These are phyloP conservation scores for Oryza meyeriana DNA, from an alignment of 176 grass and related monocot genomes.

Conservation along the genomic window DNA sequence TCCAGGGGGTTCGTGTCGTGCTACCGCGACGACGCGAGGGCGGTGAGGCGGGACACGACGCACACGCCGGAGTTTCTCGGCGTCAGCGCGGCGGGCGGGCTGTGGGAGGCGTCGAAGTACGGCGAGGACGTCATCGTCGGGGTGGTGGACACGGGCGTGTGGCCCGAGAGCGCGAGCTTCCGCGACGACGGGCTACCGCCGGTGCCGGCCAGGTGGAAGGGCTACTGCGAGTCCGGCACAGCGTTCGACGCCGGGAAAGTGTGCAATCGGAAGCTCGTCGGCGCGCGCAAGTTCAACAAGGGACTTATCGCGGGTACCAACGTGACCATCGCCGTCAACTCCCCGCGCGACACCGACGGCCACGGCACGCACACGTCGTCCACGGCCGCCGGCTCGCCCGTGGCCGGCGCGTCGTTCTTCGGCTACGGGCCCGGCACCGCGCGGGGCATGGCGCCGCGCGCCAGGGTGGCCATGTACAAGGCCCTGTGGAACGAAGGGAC, in stretches of 20 bases:
- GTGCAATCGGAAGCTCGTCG: conserved; percentile 87
- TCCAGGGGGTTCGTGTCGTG: conserved; percentile 62
- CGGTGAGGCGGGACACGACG: conserved; percentile 62
- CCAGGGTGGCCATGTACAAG: conserved; percentile 80
- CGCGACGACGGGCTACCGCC: conserved; percentile 47
- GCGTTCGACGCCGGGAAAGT: conserved; percentile 45
- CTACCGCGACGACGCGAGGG: conserved; percentile 51
- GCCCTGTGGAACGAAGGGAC: conserved; percentile 49
- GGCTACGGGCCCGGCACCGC: conserved; percentile 54
- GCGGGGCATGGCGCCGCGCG: conserved; percentile 65
- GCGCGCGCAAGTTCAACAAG: conserved; percentile 68
- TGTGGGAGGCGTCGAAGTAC: conserved; percentile 47
- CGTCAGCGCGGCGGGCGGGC: not conserved
- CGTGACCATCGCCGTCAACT: conserved; percentile 47
- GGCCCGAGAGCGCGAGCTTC: conserved; percentile 90
- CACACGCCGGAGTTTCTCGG: conserved; percentile 77
- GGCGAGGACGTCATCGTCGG: conserved; percentile 78
- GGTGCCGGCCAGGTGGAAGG: conserved; percentile 60
- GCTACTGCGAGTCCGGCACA: conserved; percentile 53
- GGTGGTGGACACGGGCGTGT: conserved; percentile 65
- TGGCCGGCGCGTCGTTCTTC: conserved; percentile 44
- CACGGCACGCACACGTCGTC: conserved; percentile 94
- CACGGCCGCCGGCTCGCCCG: conserved; percentile 52
- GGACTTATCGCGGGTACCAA: conserved; percentile 43
- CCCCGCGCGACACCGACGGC: conserved; percentile 59